phyloP scores from a whole-genome alignment of 2,329 filamentous ascomycete genomes.

The Botrytis fragariae region DNA sequence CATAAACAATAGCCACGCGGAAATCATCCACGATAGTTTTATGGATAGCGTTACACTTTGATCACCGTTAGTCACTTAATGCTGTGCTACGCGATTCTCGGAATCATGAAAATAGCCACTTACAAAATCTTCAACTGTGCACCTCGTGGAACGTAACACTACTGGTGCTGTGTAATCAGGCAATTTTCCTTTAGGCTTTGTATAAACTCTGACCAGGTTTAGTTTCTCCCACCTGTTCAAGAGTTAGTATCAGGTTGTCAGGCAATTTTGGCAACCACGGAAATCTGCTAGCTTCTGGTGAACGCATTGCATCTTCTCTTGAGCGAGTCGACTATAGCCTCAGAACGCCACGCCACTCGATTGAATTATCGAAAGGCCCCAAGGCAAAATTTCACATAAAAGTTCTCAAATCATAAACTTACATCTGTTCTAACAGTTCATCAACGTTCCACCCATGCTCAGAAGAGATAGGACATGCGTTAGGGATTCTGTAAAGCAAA shows the following conservation, averaged over 20 bases:
- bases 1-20: slow-evolving; percentile 93
- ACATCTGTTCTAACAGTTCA: slow-evolving; percentile 93
- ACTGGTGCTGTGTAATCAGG: slow-evolving; percentile 92
- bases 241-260: slow-evolving; percentile 25
- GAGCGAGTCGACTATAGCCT: not conserved
- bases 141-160: slow-evolving; percentile 76
- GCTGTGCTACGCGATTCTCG: slow-evolving; percentile 8
- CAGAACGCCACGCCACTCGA: not conserved
- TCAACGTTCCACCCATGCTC: slow-evolving; percentile 98
- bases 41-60: slow-evolving; percentile 95
- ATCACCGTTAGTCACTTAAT: slow-evolving; percentile 23
- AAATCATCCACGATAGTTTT: slow-evolving; percentile 95
- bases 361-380: not conserved
- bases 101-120: slow-evolving; percentile 43
- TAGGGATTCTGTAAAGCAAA: slow-evolving; percentile 92
- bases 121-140: slow-evolving; percentile 96
- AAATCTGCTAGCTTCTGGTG: slow-evolving; percentile 1
- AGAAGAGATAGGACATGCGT: slow-evolving; percentile 94
- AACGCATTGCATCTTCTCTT: slow-evolving; percentile 6
- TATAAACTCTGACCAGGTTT: slow-evolving; percentile 88
- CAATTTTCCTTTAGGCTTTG: slow-evolving; percentile 92
- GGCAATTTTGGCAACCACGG: not conserved
- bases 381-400: slow-evolving; percentile 2
- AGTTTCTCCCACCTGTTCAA: slow-evolving; percentile 79
- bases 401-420: slow-evolving; percentile 34